These are phyloP conservation scores for Fusarium illudens DNA, from an alignment of 2,329 filamentous ascomycete genomes.

Conservation along the genomic window DNA sequence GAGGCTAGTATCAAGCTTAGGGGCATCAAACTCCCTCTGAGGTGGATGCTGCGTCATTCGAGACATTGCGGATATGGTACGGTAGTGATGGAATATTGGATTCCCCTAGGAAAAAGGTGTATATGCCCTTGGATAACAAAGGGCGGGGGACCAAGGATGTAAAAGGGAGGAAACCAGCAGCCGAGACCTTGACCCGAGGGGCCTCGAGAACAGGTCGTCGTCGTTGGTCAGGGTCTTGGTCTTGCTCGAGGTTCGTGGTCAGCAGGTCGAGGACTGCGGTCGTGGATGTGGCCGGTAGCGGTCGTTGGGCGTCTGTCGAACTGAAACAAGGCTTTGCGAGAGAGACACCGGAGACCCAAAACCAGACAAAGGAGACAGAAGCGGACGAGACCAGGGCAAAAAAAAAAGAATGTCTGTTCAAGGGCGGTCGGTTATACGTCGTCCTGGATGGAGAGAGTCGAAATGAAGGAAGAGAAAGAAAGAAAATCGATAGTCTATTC, in stretches of 20 bases:
- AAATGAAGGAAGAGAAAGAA: constrained; percentile 10
- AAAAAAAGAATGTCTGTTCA: constrained; percentile 27
- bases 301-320: background rate
- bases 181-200: constrained; percentile 2
- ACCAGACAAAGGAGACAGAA: constrained; percentile 37
- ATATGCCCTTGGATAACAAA: constrained; percentile 16
- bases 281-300: constrained; percentile 32
- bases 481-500: constrained; percentile 30
- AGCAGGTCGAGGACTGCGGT: constrained; percentile 18
- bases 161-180: constrained; percentile 14
- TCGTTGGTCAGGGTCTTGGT: constrained; percentile 19
- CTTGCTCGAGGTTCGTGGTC: constrained; percentile 8
- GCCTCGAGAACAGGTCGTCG: constrained; percentile 29
- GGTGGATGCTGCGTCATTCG: constrained; percentile 33
- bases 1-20: constrained; percentile 31
- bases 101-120: constrained; percentile 19
- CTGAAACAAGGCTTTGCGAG: constrained; percentile 31
- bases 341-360: constrained; percentile 29
- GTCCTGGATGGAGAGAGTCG: background rate
- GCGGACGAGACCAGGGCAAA: constrained; percentile 30
- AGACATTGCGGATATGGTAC: constrained; percentile 36
- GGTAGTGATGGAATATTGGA: constrained; percentile 27
- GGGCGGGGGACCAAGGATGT: constrained; percentile 17
- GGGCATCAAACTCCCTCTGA: constrained; percentile 34
- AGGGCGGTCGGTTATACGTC: constrained; percentile 5